Conservation (phyloP, 2,329 filamentous ascomycete genomes). For the Arthrocladium fulminans region DNA sequence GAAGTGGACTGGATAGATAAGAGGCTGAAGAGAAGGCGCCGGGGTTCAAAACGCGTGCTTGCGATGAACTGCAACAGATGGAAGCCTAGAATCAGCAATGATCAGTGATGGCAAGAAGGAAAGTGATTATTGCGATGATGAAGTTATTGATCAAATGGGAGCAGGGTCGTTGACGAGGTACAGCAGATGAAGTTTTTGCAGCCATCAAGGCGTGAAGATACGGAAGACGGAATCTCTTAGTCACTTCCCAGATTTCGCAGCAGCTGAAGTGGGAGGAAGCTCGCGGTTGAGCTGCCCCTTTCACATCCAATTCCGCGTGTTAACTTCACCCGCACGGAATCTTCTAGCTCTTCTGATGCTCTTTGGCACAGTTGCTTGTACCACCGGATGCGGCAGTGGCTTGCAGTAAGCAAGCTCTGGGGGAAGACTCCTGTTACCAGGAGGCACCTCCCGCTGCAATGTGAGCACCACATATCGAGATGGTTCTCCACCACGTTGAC, state of each 20-base stretch:
- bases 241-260: background rate
- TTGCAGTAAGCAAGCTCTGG: background rate
- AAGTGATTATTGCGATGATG: background rate
- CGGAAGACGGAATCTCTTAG: background rate
- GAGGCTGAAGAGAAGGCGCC: background rate
- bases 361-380: background rate
- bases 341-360: background rate
- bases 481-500: background rate
- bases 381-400: background rate
- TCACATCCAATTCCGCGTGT: background rate
- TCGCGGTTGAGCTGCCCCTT: background rate
- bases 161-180: background rate
- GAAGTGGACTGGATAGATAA: background rate
- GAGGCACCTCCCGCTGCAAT: background rate
- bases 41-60: background rate
- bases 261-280: background rate
- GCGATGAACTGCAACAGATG: background rate
- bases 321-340: slow-evolving; percentile 3
- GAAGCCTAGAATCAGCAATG: background rate
- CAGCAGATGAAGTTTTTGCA: background rate
- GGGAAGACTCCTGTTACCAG: background rate
- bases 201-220: background rate
- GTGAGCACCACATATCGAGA: background rate
- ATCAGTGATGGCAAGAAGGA: background rate
- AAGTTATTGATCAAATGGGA: background rate